Conservation (phyloP, 257 asterid genomes). For the Solanum corneliomulleri region DNA sequence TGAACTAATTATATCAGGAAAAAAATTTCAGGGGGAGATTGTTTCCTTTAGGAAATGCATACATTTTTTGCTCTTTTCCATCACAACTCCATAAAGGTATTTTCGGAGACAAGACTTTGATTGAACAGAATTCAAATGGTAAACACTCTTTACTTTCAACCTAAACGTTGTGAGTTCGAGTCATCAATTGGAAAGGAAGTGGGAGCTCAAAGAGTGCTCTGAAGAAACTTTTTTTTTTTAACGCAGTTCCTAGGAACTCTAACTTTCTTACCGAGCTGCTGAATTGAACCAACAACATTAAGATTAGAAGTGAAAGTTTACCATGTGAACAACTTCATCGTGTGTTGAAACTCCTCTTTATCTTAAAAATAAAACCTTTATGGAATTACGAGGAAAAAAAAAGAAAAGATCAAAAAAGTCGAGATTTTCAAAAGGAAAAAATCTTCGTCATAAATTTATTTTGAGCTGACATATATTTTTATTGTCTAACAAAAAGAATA, state of each 20-base stretch:
- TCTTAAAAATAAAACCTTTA: too few species aligned
- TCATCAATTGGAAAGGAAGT: too few species aligned
- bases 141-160: too few species aligned
- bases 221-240: too few species aligned
- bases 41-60: neutral
- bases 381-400: neutral
- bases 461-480: too few species aligned
- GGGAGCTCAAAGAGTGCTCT: too few species aligned
- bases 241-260: neutral
- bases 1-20: neutral
- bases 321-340: neutral
- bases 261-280: neutral
- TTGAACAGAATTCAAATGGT: too few species aligned
- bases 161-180: too few species aligned
- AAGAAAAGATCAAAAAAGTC: neutral
- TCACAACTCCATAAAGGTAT: neutral
- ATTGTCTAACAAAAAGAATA: too few species aligned
- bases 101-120: too few species aligned
- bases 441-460: too few species aligned
- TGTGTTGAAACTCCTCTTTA: neutral
- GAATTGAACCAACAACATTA: neutral
- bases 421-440: too few species aligned
- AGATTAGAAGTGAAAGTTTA: neutral
- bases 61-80: neutral
- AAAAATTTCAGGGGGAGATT: neutral